Conservation (phyloP, 163 green algal species). For the Coccomyxa subellipsoidea region DNA sequence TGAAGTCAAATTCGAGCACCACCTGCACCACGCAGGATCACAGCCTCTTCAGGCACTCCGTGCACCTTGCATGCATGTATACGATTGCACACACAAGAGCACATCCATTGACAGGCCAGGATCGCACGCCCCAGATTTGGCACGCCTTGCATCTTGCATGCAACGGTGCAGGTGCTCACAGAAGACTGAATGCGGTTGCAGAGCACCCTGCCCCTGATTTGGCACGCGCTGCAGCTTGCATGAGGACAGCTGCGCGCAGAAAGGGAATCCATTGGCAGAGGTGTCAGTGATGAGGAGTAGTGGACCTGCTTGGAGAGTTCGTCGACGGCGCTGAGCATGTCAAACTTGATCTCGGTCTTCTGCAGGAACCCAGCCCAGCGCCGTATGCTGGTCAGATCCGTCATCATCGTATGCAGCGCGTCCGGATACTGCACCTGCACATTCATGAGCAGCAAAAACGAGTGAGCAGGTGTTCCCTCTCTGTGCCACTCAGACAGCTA, state of each 20-base stretch:
- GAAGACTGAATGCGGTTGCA: neutral
- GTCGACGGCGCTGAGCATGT: constrained; percentile 85
- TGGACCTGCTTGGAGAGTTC: constrained; percentile 66
- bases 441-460: constrained; percentile 8
- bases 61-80: neutral
- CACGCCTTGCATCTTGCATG: neutral
- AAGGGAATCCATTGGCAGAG: no score
- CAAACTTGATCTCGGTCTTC: constrained; percentile 87
- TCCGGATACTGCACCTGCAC: constrained; percentile 83
- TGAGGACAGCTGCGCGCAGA: no score
- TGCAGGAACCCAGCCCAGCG: constrained; percentile 67
- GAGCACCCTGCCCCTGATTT: no score
- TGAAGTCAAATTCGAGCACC: constrained; percentile 88
- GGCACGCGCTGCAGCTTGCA: no score
- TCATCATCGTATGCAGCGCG: constrained; percentile 69
- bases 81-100: neutral
- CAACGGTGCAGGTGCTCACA: neutral
- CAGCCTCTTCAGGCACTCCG: neutral
- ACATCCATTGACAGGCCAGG: no score
- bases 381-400: constrained; percentile 79
- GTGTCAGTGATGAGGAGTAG: no score
- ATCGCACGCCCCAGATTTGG: no score
- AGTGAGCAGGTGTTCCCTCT: no score
- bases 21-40: constrained; percentile 68
- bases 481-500: no score